Conservation (phyloP, 306 rosid species). For the Lupinus albus region DNA sequence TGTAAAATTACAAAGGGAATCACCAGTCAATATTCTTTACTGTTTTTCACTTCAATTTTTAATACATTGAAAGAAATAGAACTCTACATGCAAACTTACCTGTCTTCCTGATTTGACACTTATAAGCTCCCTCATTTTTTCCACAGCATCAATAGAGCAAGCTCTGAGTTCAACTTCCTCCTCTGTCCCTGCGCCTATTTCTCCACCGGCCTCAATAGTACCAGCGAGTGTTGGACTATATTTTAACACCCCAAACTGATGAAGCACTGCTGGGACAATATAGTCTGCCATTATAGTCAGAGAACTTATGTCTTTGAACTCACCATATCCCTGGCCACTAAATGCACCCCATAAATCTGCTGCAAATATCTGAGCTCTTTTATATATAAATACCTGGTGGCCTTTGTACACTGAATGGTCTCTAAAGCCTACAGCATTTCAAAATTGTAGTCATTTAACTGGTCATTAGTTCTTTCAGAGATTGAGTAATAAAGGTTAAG, state of each 20-base stretch:
- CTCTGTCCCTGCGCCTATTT: slow-evolving; percentile 89
- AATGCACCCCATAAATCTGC: slow-evolving; percentile 97
- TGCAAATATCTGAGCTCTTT: slow-evolving; percentile 96
- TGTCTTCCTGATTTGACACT: slow-evolving; percentile 70
- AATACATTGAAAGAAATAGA: not conserved
- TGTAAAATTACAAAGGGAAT: not conserved
- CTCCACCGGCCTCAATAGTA: slow-evolving; percentile 65
- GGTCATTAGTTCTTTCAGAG: slow-evolving; percentile 3
- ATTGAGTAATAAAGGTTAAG: not conserved
- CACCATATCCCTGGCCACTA: slow-evolving; percentile 74
- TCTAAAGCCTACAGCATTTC: slow-evolving; percentile 69
- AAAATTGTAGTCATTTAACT: not conserved
- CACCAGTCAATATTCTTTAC: not conserved
- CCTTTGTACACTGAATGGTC: slow-evolving; percentile 96
- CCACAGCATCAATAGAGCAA: slow-evolving; percentile 90
- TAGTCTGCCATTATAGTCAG: slow-evolving; percentile 96
- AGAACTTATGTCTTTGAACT: slow-evolving; percentile 74
- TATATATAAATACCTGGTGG: slow-evolving; percentile 84
- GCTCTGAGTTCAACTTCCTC: slow-evolving; percentile 98
- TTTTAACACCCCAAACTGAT: slow-evolving; percentile 80
- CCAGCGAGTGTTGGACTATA: slow-evolving; percentile 68
- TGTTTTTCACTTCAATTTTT: slow-evolving; percentile 2
- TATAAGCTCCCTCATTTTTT: slow-evolving; percentile 86
- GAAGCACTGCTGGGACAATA: slow-evolving; percentile 93
- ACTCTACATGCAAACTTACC: slow-evolving; percentile 48